phyloP scores from a whole-genome alignment of 768 basidiomycete genomes.

The Xanthoconium purpureum region DNA sequence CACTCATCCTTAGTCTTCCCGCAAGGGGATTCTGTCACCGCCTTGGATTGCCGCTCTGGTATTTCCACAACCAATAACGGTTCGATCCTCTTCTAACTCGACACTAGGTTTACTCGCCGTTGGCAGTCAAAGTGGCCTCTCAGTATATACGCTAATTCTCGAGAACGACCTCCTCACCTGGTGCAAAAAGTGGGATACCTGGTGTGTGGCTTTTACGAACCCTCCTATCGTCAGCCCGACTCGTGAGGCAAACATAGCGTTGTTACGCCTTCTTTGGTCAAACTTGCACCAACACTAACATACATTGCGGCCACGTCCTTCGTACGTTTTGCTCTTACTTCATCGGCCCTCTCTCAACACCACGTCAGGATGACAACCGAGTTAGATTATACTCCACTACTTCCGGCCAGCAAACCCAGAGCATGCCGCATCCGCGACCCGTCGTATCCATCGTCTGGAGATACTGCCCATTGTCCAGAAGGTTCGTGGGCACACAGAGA shows the following conservation, averaged over 20 bases:
- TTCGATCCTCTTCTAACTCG: slow-evolving; percentile 24
- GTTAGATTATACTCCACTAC: slow-evolving; percentile 72
- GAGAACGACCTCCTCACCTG: slow-evolving; percentile 83
- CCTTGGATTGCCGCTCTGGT: slow-evolving; percentile 78
- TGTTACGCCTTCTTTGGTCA: slow-evolving; percentile 47
- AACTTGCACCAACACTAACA: slow-evolving; percentile 74
- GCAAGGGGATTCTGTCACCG: slow-evolving; percentile 49
- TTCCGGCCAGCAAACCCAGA: slow-evolving; percentile 64
- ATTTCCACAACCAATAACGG: slow-evolving; percentile 8
- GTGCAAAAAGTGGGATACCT: slow-evolving; percentile 72
- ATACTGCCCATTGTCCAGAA: slow-evolving; percentile 61
- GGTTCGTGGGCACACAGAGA: slow-evolving; percentile 38
- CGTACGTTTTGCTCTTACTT: slow-evolving; percentile 37
- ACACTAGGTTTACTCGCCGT: slow-evolving; percentile 70
- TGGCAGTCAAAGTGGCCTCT: slow-evolving; percentile 56
- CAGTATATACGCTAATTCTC: slow-evolving; percentile 72
- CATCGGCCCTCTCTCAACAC: slow-evolving; percentile 5
- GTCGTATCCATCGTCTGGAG: slow-evolving; percentile 73
- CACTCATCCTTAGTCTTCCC: slow-evolving; percentile 78
- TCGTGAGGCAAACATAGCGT: slow-evolving; percentile 36
- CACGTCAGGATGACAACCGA: slow-evolving; percentile 48
- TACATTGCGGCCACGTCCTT: slow-evolving; percentile 64
- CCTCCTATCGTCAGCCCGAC: slow-evolving; percentile 10
- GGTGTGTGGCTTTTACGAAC: slow-evolving; percentile 40
- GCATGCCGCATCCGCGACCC: slow-evolving; percentile 70